phyloP scores from a whole-genome alignment of 169 alveolate genomes.

The Plasmodium cynomolgi region DNA sequence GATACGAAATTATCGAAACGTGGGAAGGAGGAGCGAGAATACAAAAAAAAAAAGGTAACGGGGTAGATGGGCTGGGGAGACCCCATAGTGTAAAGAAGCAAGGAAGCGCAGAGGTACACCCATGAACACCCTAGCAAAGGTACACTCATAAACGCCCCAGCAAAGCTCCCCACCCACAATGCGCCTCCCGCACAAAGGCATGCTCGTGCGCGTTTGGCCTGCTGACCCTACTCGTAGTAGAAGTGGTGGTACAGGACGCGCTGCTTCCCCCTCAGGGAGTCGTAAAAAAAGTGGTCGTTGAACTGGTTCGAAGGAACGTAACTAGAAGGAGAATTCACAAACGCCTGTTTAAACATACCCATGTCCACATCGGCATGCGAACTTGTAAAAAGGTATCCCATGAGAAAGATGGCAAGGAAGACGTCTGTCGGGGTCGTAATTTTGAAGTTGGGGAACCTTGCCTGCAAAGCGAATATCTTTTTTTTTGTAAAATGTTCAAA shows the following conservation, averaged over 20 bases:
- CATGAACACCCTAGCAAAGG: neutral
- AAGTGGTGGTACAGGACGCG: conserved; percentile 11
- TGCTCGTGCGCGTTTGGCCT: neutral
- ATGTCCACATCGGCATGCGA: neutral
- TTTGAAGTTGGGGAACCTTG: conserved; percentile 34
- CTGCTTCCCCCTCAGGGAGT: conserved; percentile 28
- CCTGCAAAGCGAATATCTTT: conserved; percentile 17
- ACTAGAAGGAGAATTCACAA: conserved; percentile 10
- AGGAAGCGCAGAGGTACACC: neutral
- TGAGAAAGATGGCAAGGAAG: conserved; percentile 14
- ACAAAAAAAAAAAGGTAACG: neutral
- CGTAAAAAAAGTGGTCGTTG: conserved; percentile 28
- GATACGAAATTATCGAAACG: neutral
- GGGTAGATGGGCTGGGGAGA: neutral
- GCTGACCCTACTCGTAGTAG: neutral
- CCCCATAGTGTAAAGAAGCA: neutral
- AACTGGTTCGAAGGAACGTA: conserved; percentile 9
- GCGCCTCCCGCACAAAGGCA: neutral
- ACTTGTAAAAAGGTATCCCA: conserved; percentile 7
- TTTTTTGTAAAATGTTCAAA: conserved; percentile 25
- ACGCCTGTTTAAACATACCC: conserved; percentile 17
- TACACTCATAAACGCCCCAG: neutral
- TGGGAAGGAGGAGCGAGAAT: neutral
- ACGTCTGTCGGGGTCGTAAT: conserved; percentile 52
- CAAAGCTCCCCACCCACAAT: too few relatives aligned